These are phyloP conservation scores for Achlya hypogyna DNA, from an alignment of 352 stramenopile species.

Conservation along the genomic window DNA sequence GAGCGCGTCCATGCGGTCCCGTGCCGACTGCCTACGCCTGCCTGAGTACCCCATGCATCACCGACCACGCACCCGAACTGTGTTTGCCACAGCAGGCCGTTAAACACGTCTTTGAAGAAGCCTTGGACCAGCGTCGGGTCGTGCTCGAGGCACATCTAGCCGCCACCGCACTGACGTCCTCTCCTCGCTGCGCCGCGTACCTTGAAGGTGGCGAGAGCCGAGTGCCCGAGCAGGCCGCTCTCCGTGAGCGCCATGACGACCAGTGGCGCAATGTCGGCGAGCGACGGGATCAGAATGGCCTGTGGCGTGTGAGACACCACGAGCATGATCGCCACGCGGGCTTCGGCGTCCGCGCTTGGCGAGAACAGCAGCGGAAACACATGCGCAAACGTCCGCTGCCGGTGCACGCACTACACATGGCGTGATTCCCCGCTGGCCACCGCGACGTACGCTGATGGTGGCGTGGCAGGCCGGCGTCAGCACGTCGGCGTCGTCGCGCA, in stretches of 20 bases:
- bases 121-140: conserved; percentile 37
- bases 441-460: conserved; percentile 51
- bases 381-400: conserved; percentile 70
- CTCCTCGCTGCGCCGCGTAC: conserved; percentile 9
- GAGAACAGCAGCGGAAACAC: conserved; percentile 62
- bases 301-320: conserved; percentile 76
- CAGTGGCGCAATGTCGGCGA: conserved; percentile 71
- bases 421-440: background rate
- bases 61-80: conserved; percentile 49
- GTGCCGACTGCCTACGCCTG: conserved; percentile 35
- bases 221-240: conserved; percentile 59
- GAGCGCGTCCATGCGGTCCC: conserved; percentile 62
- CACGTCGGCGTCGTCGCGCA: conserved; percentile 69
- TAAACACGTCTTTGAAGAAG: conserved; percentile 79
- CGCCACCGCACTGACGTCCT: background rate
- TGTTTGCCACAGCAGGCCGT: conserved; percentile 70
- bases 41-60: background rate
- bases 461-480: conserved; percentile 79
- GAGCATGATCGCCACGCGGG: conserved; percentile 59
- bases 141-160: conserved; percentile 8
- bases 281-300: conserved; percentile 62
- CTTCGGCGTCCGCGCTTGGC: conserved; percentile 37
- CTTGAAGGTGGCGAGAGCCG: conserved; percentile 73
- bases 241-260: conserved; percentile 77
- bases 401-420: conserved; percentile 52